Base-by-base conservation (phyloP, 768 basidiomycete species). In the Calocybe gangraenosa region DNA sequence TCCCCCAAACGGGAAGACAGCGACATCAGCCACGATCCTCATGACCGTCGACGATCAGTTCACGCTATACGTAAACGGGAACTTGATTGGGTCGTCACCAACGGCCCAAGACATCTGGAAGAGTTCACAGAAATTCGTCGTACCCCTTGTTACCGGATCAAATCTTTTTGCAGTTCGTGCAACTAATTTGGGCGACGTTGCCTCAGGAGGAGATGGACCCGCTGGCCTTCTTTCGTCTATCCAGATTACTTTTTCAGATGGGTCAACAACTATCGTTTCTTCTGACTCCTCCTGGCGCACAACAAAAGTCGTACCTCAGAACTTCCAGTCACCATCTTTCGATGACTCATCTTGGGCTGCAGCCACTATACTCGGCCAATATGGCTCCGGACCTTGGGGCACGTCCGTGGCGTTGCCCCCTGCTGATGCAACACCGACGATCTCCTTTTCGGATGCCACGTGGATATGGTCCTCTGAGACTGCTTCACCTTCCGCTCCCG, bases 391-490 rank as follows among this genome's bases (percentile, higher is more conserved):
- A n/a, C 59, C 62, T 2, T 65, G 64, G 64, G 44, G 37, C 8
- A 57, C 44, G 18, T 21, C 37, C 7, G 58, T 65, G 37, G 44
- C 47, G 7, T 47, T 61, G 22, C 53, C 62, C 0, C 32, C 48
- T 0, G 51, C 56, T 2, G 44, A 50, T 2, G 42, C 53, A 10
- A 13, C 49, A 3, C 36, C 56, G 11, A 30, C 37, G 0, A 50
- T 58, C 13, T 40, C 53, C 1, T 47, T 65, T 33, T 40, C 48
- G 7, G 32, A 45, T 43, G 56, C 64, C 3, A 50, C 47, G 2
- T 65, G 62, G 62, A 59, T 63, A 36, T 65, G 61, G 64, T 56
- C 58, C 10, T 32, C 47, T n/a, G 51, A 55, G 30, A 31, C 46
- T 6, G 47, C 48, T 2, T 40, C 50, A n/a, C 43, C 49, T 17